phyloP scores from a whole-genome alignment of 352 stramenopile genomes.

The Globisporangium carolinianum region DNA sequence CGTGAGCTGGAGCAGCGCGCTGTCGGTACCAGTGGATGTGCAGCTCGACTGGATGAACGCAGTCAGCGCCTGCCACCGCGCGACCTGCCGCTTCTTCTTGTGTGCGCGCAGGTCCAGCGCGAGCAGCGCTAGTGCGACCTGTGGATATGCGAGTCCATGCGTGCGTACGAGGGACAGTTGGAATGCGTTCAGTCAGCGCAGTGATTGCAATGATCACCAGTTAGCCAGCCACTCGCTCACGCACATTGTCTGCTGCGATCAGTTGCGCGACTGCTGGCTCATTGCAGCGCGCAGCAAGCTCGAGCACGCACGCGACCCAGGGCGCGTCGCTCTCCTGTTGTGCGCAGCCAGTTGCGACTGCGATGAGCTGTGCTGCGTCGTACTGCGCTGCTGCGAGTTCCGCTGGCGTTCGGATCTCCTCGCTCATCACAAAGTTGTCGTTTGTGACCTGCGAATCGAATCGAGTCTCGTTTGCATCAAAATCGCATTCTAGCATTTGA shows the following conservation, averaged over 20 bases:
- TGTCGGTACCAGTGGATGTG: not conserved
- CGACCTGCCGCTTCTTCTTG: constrained; percentile 14
- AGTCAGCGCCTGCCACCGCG: constrained; percentile 13
- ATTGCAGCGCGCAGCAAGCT: constrained; percentile 5
- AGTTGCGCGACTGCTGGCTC: not conserved
- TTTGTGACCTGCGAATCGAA: not conserved
- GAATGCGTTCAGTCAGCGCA: not conserved
- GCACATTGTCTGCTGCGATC: constrained; percentile 5
- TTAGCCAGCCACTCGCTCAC: not conserved
- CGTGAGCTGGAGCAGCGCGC: not conserved
- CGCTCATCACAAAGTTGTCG: not conserved
- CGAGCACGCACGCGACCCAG: constrained; percentile 8
- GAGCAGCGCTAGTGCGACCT: constrained; percentile 4
- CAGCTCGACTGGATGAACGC: constrained; percentile 1
- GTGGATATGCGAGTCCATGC: not conserved
- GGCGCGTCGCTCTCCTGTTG: constrained; percentile 1
- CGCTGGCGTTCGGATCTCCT: not conserved
- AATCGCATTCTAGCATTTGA: not conserved
- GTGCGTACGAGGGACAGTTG: not conserved
- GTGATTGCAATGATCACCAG: not conserved
- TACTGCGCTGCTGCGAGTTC: not conserved
- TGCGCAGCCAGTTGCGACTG: not conserved
- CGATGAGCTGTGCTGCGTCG: not conserved
- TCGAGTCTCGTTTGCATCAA: not conserved
- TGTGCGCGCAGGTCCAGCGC: constrained; percentile 2